Base-by-base conservation (phyloP, 2,329 filamentous ascomycete species). In the Aspergillus phoenicis region DNA sequence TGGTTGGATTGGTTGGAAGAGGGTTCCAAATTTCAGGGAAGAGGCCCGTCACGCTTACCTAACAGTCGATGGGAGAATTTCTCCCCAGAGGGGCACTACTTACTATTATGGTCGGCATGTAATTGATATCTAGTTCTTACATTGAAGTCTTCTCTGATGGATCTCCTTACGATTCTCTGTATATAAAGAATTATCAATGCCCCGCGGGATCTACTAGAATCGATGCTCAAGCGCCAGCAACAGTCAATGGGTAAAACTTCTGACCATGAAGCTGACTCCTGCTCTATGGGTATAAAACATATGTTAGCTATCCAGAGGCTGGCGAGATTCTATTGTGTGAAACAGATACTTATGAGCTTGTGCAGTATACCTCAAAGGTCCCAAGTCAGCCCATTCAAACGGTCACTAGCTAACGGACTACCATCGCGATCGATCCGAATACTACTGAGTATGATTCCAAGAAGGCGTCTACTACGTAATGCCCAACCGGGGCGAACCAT, bases 1-100 rank as follows among this genome's bases (percentile, higher is more conserved):
- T 67, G 64, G 66, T 33, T 55, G 66, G 64, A 67, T 68, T 67
- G 64, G 66, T 33, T 55, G 66, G 66, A 67, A 62, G 48, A 63
- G 57, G 57, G 20, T 63, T 66, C 66, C 64, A 58, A 36, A 65
- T 58, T 58, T 59, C 59, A 57, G 38, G 55, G 47, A 58, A 61
- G 39, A 56, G 48, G 49, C 24, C 59, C 57, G 58, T 59, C 53
- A 57, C 24, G 54, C 55, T 60, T 63, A 61, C 59, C 51, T 63
- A 59, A 63, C 55, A 15, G 24, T 39, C 33, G 15, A 28, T n/a
- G 26, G 47, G 26, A 51, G 15, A 28, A 17, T 49, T 49, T 51
- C 28, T 51, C 47, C 45, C 28, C 24, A 51, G 26, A 49, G 26
- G 15, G 28, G 20, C 20, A 45, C 20, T 36, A 45, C 13, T 45